A percentile compares a stretch with the other conserved stretches of the same genome.
phyloP scores from a whole-genome alignment of 805 yeast genomes.

The Metschnikowia reukaufii region DNA sequence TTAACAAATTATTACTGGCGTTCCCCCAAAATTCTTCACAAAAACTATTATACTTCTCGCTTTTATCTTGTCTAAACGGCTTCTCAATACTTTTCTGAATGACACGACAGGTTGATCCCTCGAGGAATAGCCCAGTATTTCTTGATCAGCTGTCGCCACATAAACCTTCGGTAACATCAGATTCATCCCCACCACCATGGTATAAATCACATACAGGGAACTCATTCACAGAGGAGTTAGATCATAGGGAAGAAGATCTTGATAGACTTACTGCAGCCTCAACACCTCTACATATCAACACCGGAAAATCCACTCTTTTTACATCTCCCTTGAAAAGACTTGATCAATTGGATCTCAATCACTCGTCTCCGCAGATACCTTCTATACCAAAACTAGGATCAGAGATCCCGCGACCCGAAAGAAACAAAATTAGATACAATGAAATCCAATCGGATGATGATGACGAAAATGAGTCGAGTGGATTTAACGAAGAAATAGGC shows the following conservation, averaged over 20 bases:
- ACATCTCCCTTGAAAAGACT: conserved; percentile 39
- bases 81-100: neutral
- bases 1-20: no score
- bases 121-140: neutral
- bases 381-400: no score
- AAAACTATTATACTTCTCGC: neutral
- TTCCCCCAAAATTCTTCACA: no score
- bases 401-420: no score
- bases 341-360: conserved; percentile 29
- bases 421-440: neutral
- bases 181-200: conserved; percentile 6
- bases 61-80: neutral
- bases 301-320: conserved; percentile 19
- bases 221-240: conserved; percentile 4
- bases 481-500: conserved; percentile 19
- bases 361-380: neutral
- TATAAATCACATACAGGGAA: neutral
- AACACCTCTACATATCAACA: conserved; percentile 24
- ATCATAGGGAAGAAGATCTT: conserved; percentile 1
- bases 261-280: conserved; percentile 19
- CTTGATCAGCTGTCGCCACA: conserved; percentile 8
- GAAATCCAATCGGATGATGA: conserved; percentile 5
- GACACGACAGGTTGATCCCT: neutral
- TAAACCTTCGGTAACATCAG: neutral
- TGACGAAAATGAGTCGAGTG: conserved; percentile 14